Base-by-base conservation (phyloP, 1,139 yeast genomes). In the Blastobotrys ciferrii region DNA sequence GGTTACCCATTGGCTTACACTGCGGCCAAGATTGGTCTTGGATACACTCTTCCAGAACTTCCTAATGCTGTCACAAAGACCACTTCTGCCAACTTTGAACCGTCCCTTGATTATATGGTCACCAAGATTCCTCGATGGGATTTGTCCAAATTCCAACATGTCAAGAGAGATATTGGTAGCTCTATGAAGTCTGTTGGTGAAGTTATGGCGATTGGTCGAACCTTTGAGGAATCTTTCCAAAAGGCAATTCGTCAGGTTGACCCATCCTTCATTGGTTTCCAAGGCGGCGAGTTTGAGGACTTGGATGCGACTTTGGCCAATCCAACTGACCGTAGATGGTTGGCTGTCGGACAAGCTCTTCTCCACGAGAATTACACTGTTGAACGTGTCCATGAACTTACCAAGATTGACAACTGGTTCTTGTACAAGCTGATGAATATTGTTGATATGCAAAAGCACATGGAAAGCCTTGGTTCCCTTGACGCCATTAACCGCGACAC, bases 71-170 rank as follows among this genome's bases (percentile, higher is more conserved):
- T 92, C 52, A 92, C 98, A 52, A 86, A 87, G 73, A 84, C 89
- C 42, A 92, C 98, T 30, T 86, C 95, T 70, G 95, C 98, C 56
- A 87, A 96, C 74, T 92, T 92, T 70, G 98, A 92, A 74, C 98
- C 98, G 45, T 89, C 98, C 9, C 79, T 92, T 67, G 98, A 92
- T 74, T 92, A 92, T 73, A 89, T 92, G 69, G 98, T 92, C 56
- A 96, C 88, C 53, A 92, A 92, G 80, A 92, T 92, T 70, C 98
- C 99, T 69, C 83, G 98, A 76, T 92, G 99, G 98, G 98, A 92
- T 73, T 79, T 92, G 72, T 85, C 87, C 77, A 92, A 92, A 74
- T 92, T 92, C 76, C 87, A 92, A 57, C 81, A 96, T 69, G 98
- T 92, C 47, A 85, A 95, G 45, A 82, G 91, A 50, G 78, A 84